Evolutionary conservation across 768 basidiomycete species (phyloP), one percentile per base, ranked within the genome.

Genomic region (Boletus vermiculosoides): DNA sequence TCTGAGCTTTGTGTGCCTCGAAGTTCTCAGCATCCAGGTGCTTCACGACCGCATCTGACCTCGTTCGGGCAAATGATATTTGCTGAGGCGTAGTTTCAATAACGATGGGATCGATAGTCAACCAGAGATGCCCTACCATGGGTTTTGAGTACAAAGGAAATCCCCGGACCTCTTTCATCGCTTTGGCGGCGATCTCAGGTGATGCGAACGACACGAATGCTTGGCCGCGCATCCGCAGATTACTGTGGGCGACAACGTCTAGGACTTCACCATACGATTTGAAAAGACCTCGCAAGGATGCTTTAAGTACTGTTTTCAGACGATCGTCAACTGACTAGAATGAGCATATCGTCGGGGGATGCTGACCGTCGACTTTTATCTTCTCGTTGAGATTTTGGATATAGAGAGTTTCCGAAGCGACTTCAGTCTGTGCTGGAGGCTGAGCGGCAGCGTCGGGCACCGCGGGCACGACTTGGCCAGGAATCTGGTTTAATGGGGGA

Each of bases 131-230:
- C 69, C 81, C 34, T 62, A 95, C 95, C 92, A 99, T 95, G 1
- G 97, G 93, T 71, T 96, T 96, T 5, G 92, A 92, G 66, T 98
- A 98, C 47, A 99, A 71, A 16, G 97, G 97, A 71, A 99, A 98
- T 37, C 93, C 85, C 58, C 86, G 82, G 40, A 98, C 94, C 72
- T 99, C 97, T 77, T 84, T 92, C 82, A 91, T 79, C 8, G 96
- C 96, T 72, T 87, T 90, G 66, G 81, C 79, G 36, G 97, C 97
- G 55, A 83, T 82, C 56, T 98, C 93, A 51, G 85, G 78, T 34
- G 85, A 85, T 55, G 81, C 80, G 72, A 99, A 97, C 37, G 92
- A 93, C 37, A 99, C 92, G 69, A 99, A 99, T 4, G 97, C 97
- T 75, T 99, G 97, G 16, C 97, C 97, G 39, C 97, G 83, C 97